Conservation (phyloP, 2,329 filamentous ascomycete species). For the Fonsecaea pedrosoi region DNA sequence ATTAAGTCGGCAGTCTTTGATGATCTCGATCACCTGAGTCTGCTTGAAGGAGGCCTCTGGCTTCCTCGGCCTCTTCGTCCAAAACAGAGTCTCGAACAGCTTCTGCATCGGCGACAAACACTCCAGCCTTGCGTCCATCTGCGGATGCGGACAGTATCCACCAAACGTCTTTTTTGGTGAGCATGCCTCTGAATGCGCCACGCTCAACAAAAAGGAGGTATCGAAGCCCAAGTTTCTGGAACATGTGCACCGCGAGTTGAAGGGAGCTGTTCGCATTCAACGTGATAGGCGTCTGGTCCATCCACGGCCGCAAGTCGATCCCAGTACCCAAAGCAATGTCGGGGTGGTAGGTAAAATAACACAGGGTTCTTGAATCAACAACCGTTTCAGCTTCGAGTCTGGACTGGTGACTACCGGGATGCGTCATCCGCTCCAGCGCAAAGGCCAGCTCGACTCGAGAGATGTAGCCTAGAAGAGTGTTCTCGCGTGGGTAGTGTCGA, state of each 20-base stretch:
- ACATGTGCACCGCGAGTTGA: slow-evolving; percentile 87
- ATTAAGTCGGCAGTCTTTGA: slow-evolving; percentile 19
- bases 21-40: slow-evolving; percentile 22
- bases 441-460: slow-evolving; percentile 87
- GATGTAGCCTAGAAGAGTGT: slow-evolving; percentile 88
- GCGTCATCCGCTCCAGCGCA: slow-evolving; percentile 66
- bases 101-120: slow-evolving; percentile 34
- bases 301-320: slow-evolving; percentile 92
- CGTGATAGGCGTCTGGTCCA: slow-evolving; percentile 97
- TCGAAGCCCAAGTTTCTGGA: slow-evolving; percentile 88
- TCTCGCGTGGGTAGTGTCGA: slow-evolving; percentile 43
- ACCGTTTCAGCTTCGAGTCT: slow-evolving; percentile 53
- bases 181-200: slow-evolving; percentile 78
- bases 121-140: slow-evolving; percentile 49
- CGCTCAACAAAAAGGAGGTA: slow-evolving; percentile 88
- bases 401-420: slow-evolving; percentile 55
- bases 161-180: slow-evolving; percentile 99
- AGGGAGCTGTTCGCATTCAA: slow-evolving; percentile 77
- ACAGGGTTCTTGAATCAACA: slow-evolving; percentile 53
- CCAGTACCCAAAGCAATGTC: slow-evolving; percentile 77
- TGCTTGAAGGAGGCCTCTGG: slow-evolving; percentile 34
- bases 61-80: slow-evolving; percentile 33
- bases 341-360: slow-evolving; percentile 83
- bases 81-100: slow-evolving; percentile 28
- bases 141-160: slow-evolving; percentile 83